Conservation (phyloP, 805 yeast species). For the Candida coleopterorum region DNA sequence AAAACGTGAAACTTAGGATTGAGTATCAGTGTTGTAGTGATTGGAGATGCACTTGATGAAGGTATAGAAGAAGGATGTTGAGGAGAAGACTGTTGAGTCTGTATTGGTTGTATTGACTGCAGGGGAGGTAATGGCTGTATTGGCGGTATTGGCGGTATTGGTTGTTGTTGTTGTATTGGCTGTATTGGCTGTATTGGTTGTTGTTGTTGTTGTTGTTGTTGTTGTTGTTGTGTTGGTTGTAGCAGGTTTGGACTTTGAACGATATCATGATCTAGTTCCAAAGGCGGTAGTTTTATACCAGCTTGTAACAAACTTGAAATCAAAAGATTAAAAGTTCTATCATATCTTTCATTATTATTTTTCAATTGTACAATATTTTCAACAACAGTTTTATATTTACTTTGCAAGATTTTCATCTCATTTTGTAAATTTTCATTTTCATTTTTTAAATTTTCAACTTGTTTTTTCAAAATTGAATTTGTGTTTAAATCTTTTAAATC, state of each 20-base stretch:
- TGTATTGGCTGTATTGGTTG: conserved; percentile 1
- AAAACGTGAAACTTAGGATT: conserved; percentile 62
- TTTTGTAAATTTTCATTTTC: conserved; percentile 31
- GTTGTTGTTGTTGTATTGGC: conserved; percentile 5
- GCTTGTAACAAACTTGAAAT: conserved; percentile 46
- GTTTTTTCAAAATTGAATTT: conserved; percentile 18
- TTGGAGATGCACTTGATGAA: conserved; percentile 8
- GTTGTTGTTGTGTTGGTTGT: not conserved
- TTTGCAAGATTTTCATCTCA: conserved; percentile 37
- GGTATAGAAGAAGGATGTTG: not conserved
- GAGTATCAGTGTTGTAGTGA: conserved; percentile 20
- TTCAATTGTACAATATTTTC: conserved; percentile 57
- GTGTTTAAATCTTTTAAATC: not conserved
- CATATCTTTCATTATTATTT: conserved; percentile 52
- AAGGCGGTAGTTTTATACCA: conserved; percentile 65
- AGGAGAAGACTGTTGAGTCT: no score
- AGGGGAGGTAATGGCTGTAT: not conserved
- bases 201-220: conserved; percentile 1
- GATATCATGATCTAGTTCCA: conserved; percentile 28
- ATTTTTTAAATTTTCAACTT: conserved; percentile 27
- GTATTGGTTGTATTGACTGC: not conserved
- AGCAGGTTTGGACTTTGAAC: not conserved
- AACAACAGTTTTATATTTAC: conserved; percentile 60
- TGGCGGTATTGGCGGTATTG: not conserved
- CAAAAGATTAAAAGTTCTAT: conserved; percentile 47